These are phyloP conservation scores for Scheffersomyces lignosus DNA, from an alignment of 805 yeast species.

Conservation along the genomic window DNA sequence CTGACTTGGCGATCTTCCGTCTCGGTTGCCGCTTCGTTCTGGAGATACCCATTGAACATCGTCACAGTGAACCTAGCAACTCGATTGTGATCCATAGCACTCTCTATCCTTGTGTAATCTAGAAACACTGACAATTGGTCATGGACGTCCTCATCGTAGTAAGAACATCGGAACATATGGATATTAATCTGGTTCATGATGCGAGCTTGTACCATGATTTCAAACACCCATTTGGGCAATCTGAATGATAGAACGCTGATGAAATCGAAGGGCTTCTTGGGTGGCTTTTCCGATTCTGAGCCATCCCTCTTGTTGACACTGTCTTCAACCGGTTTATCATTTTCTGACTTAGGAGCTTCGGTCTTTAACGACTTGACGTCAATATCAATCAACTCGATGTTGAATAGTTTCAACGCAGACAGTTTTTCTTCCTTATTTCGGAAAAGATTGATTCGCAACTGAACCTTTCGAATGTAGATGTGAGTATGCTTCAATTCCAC, in stretches of 20 bases:
- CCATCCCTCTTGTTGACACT: not conserved
- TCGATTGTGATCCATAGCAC: constrained; percentile 10
- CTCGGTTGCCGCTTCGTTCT: constrained; percentile 8
- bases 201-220: constrained; percentile 15
- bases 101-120: constrained; percentile 24
- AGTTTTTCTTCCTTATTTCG: constrained; percentile 11
- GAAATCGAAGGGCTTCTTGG: not conserved
- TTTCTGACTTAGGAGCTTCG: not conserved
- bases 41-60: constrained; percentile 22
- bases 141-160: constrained; percentile 9
- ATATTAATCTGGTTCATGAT: constrained; percentile 25
- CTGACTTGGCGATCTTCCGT: constrained; percentile 13
- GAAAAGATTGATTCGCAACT: constrained; percentile 22
- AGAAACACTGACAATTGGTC: constrained; percentile 14
- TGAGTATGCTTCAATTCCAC: constrained; percentile 14
- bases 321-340: constrained; percentile 3
- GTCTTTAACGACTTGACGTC: constrained; percentile 5
- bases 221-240: constrained; percentile 15
- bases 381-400: constrained; percentile 25
- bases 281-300: not conserved
- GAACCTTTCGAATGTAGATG: constrained; percentile 18
- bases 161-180: constrained; percentile 18
- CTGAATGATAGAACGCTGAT: constrained; percentile 9
- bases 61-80: constrained; percentile 15
- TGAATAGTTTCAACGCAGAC: constrained; percentile 27